Base-by-base conservation (phyloP, 768 basidiomycete genomes). In the Sistotremastrum niveocremeum region DNA sequence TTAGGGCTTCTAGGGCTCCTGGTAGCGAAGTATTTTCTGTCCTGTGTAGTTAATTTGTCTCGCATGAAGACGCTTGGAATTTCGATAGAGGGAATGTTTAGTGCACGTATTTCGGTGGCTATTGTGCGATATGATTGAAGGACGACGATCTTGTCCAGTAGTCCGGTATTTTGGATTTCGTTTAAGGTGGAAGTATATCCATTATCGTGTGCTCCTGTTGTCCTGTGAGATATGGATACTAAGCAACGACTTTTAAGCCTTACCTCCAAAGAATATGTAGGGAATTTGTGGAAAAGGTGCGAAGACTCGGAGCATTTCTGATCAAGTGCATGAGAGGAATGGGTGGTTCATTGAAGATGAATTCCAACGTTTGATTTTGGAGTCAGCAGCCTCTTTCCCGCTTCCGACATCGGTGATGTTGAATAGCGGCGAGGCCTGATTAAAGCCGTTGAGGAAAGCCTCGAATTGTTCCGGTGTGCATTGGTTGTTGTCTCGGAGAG, bases 301-400 rank as follows among this genome's bases (percentile, higher is more conserved):
- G 53, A 65, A 63, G 53, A 63, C 59, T 52, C 63, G 60, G 44
- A 71, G 62, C 51, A 61, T 60, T 48, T 65, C 70, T 72, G 43
- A 8, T 40, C 34, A 45, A 10, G 30, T 49, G 44, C 20, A 33
- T 45, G 47, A 55, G 46, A 57, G 54, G 30, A 32, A 28, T 6
- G 10, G 38, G 41, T 37, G 41, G 6, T 44, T 6, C 12, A 30
- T 35, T 44, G 31, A 38, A 42, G 30, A 34, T n/a, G 44, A 44
- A 35, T 7, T 39, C 57, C 42, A 52, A 81, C 83, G 78, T 69
- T 80, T 81, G 57, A 84, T 73, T 62, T 84, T 84, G 39, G 76
- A 71, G 59, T 84, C 81, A 31, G 79, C 81, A 3, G 76, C 79
- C 66, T 84, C 82, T 62, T 84, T 84, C 42, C 69, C 75, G 49